phyloP scores from a whole-genome alignment of 805 yeast species.

The Jamesozyma gamospora region DNA sequence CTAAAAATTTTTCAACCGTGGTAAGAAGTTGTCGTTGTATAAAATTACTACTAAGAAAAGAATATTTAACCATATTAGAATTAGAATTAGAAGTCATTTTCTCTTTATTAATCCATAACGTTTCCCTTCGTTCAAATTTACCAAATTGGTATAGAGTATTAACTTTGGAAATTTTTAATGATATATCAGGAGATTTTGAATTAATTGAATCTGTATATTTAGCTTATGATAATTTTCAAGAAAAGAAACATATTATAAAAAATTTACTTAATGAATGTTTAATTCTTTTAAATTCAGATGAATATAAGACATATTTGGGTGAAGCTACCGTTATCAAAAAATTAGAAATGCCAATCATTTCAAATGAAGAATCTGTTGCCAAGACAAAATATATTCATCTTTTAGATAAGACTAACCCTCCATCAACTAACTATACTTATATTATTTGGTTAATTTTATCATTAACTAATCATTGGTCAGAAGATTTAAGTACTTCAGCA shows the following conservation, averaged over 20 bases:
- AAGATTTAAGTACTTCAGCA: constrained; percentile 40
- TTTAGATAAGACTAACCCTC: constrained; percentile 74
- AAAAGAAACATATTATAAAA: constrained; percentile 49
- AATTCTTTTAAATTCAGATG: constrained; percentile 26
- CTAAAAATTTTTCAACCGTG: constrained; percentile 49
- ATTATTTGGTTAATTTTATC: constrained; percentile 46
- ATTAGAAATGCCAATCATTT: constrained; percentile 29
- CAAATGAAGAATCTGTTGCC: constrained; percentile 35
- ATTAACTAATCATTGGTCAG: constrained; percentile 47
- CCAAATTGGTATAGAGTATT: constrained; percentile 67
- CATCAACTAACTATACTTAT: constrained; percentile 55
- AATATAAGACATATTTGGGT: constrained; percentile 28
- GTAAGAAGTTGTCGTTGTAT: constrained; percentile 71
- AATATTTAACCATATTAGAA: constrained; percentile 51
- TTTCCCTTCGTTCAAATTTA: constrained; percentile 45
- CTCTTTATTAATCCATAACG: constrained; percentile 61
- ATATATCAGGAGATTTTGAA: constrained; percentile 46
- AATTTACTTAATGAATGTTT: constrained; percentile 42
- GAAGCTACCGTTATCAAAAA: constrained; percentile 27
- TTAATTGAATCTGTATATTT: constrained; percentile 44
- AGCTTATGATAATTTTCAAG: constrained; percentile 50
- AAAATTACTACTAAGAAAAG: constrained; percentile 44
- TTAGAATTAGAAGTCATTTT: constrained; percentile 77
- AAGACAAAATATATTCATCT: constrained; percentile 58
- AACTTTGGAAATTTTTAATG: constrained; percentile 62